Conservation (phyloP, 179 eudicot genomes). For the Beta corolliflora region DNA sequence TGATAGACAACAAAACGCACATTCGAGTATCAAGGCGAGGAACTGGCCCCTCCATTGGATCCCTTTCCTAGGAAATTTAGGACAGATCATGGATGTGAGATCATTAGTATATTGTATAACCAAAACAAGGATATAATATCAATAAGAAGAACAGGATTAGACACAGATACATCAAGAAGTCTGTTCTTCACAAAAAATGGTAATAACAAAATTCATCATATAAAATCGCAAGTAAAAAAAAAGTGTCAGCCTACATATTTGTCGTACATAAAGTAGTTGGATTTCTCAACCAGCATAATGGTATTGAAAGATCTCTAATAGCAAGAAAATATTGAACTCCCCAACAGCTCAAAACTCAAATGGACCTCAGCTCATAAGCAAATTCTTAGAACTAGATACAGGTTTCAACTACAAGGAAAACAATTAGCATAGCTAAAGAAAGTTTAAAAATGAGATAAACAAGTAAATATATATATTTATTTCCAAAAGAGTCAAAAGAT, state of each 20-base stretch:
- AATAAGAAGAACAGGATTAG: neutral
- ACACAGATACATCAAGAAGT: neutral
- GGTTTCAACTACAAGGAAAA: too few relatives aligned
- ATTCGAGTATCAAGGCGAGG: slow-evolving; percentile 92
- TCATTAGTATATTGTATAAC: neutral
- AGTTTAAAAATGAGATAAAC: too few relatives aligned
- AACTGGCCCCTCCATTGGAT: slow-evolving; percentile 97
- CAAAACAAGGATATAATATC: neutral
- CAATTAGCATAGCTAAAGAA: too few relatives aligned
- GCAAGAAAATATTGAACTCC: too few relatives aligned
- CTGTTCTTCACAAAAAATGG: neutral
- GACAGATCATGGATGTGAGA: slow-evolving; percentile 8
- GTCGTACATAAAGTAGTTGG: neutral
- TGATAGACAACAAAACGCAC: slow-evolving; percentile 78
- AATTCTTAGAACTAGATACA: too few relatives aligned
- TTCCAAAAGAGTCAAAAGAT: neutral
- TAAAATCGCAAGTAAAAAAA: too few relatives aligned
- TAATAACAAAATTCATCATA: neutral
- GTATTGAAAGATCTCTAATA: too few relatives aligned
- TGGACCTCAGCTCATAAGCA: too few relatives aligned
- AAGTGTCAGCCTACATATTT: neutral
- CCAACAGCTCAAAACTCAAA: too few relatives aligned
- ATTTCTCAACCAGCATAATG: neutral
- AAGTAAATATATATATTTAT: neutral
- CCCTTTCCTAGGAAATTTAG: slow-evolving; percentile 58